phyloP scores from a whole-genome alignment of 2,329 filamentous ascomycete species.

The Paecilomyces sp. region DNA sequence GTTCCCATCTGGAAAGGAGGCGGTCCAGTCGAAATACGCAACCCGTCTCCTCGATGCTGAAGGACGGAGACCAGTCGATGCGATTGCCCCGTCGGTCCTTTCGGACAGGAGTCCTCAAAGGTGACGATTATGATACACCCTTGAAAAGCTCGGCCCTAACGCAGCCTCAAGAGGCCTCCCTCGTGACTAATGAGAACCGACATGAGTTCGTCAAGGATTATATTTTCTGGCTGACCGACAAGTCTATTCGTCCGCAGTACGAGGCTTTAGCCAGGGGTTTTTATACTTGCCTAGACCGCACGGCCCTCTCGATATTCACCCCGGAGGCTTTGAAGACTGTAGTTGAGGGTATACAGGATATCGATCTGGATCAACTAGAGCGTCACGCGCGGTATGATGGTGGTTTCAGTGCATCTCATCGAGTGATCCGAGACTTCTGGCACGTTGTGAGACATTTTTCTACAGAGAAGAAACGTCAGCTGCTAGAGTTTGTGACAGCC shows the following conservation, averaged over 20 bases:
- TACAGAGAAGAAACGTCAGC: constrained; percentile 61
- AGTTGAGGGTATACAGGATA: constrained; percentile 75
- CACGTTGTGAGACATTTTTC: constrained; percentile 59
- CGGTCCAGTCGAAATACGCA: neutral
- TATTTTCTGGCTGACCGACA: constrained; percentile 71
- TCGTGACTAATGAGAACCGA: constrained; percentile 78
- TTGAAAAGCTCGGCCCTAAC: constrained; percentile 20
- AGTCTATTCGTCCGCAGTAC: constrained; percentile 70
- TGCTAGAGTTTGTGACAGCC: constrained; percentile 93
- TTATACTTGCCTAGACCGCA: constrained; percentile 62
- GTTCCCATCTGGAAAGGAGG: neutral
- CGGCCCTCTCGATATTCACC: constrained; percentile 65
- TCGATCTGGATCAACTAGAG: constrained; percentile 68
- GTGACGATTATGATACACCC: constrained; percentile 14
- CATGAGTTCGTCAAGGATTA: constrained; percentile 76
- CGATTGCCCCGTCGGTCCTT: constrained; percentile 3
- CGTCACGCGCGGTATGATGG: constrained; percentile 67
- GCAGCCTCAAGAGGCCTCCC: constrained; percentile 48
- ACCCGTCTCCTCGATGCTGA: neutral
- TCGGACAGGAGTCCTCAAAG: constrained; percentile 16
- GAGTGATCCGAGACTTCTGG: constrained; percentile 77
- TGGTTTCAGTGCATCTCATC: constrained; percentile 65
- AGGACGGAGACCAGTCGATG: neutral
- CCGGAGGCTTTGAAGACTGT: constrained; percentile 65
- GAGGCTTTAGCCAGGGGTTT: constrained; percentile 78